Conservation (phyloP, 2,329 filamentous ascomycete species). For the Talaromyces sp. region DNA sequence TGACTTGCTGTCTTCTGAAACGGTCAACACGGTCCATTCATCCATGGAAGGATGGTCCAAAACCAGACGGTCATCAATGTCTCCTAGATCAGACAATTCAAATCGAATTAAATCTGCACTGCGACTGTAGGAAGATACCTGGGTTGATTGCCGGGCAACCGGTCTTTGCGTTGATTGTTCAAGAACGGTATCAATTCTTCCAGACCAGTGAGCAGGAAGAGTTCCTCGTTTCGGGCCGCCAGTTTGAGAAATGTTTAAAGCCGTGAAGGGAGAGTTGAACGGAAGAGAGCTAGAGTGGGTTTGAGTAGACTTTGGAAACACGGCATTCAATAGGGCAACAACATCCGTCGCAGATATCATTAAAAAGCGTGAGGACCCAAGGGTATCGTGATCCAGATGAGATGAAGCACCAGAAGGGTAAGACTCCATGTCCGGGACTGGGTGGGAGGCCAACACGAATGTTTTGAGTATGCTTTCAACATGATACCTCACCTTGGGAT, state of each 20-base stretch:
- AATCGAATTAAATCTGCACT: conserved; percentile 36
- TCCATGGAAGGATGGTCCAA: conserved; percentile 74
- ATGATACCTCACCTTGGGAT: conserved; percentile 27
- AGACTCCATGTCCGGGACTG: conserved; percentile 2
- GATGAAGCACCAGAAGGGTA: conserved; percentile 37
- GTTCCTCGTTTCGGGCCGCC: conserved; percentile 3
- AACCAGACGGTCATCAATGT: conserved; percentile 44
- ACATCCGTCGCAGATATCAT: conserved; percentile 75
- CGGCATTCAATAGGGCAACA: conserved; percentile 70
- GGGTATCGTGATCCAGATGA: conserved; percentile 34
- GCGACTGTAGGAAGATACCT: conserved; percentile 22
- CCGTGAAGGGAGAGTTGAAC: conserved; percentile 18
- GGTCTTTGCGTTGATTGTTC: conserved; percentile 20
- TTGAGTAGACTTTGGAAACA: conserved; percentile 56
- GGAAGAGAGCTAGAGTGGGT: conserved; percentile 22
- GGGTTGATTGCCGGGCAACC: conserved; percentile 16
- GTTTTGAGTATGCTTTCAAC: conserved; percentile 34
- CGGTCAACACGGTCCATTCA: conserved; percentile 74
- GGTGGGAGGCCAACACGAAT: conserved; percentile 15
- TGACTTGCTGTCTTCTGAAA: conserved; percentile 65
- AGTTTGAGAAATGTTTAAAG: conserved; percentile 16
- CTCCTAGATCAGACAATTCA: conserved; percentile 33
- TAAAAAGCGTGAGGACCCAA: conserved; percentile 54
- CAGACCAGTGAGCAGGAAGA: conserved; percentile 26
- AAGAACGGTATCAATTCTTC: conserved; percentile 20